These are phyloP conservation scores for Boletus hoseneyae DNA, from an alignment of 1,284 basidiomycete genomes.

Conservation along the genomic window DNA sequence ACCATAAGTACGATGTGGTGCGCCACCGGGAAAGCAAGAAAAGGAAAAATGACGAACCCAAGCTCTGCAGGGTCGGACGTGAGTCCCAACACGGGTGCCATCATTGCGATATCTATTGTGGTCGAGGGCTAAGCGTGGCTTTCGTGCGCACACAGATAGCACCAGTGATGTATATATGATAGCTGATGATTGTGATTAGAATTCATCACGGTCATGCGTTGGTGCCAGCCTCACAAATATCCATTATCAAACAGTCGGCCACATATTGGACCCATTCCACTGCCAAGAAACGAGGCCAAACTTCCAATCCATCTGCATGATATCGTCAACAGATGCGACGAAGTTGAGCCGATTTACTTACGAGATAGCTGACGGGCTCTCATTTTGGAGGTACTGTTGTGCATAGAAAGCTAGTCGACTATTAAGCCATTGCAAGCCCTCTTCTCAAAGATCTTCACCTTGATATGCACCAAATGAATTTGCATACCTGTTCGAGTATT, in stretches of 20 bases:
- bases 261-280: constrained; percentile 23
- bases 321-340: background rate
- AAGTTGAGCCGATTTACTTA: constrained; percentile 9
- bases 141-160: constrained; percentile 1
- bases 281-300: constrained; percentile 17
- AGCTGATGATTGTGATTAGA: constrained; percentile 3
- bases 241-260: constrained; percentile 30
- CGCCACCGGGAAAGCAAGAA: too few species aligned
- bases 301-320: constrained; percentile 32
- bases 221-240: constrained; percentile 27
- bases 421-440: background rate
- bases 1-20: constrained; percentile 25
- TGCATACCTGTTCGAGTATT: constrained; percentile 19
- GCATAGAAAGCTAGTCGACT: constrained; percentile 28
- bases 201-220: background rate
- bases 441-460: constrained; percentile 19
- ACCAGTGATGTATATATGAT: constrained; percentile 19
- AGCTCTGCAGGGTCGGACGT: constrained; percentile 25
- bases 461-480: constrained; percentile 33
- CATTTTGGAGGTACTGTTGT: constrained; percentile 31
- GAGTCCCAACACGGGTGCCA: constrained; percentile 26
- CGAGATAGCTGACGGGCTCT: constrained; percentile 32
- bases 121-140: background rate
- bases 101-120: constrained; percentile 23
- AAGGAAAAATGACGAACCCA: constrained; percentile 18